phyloP scores from a whole-genome alignment of 306 rosid species.

The Albizia julibrissin region DNA sequence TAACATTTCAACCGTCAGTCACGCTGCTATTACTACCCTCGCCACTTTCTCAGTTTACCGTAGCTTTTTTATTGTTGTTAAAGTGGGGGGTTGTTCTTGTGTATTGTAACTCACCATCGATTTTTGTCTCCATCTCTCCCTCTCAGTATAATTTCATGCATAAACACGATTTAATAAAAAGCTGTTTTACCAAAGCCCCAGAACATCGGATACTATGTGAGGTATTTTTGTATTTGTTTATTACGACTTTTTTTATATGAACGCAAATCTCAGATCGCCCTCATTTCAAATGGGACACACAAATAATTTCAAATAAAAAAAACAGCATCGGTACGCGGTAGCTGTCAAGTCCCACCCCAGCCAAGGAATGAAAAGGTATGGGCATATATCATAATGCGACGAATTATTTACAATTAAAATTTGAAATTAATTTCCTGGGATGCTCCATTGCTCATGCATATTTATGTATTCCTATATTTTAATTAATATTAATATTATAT shows the following conservation, averaged over 20 bases:
- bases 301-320: conserved; percentile 14
- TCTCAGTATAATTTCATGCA: neutral
- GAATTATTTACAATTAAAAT: neutral
- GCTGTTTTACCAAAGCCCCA: neutral
- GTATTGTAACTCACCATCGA: neutral
- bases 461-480: neutral
- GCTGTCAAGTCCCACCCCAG: neutral
- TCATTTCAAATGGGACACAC: conserved; percentile 27
- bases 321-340: neutral
- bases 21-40: neutral
- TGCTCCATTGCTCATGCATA: neutral
- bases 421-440: neutral
- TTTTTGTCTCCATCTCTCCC: too few species aligned
- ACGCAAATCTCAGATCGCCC: conserved; percentile 43
- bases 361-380: neutral
- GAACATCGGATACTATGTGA: conserved; percentile 33
- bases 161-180: neutral
- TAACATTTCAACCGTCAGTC: neutral
- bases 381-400: conserved; percentile 10
- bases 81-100: neutral
- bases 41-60: neutral
- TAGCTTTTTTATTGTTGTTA: neutral
- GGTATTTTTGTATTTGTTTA: neutral
- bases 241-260: neutral
- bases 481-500: neutral